phyloP scores from a whole-genome alignment of 225 moss, liverwort and hornwort species.

The Antitrichia curtipendula region DNA sequence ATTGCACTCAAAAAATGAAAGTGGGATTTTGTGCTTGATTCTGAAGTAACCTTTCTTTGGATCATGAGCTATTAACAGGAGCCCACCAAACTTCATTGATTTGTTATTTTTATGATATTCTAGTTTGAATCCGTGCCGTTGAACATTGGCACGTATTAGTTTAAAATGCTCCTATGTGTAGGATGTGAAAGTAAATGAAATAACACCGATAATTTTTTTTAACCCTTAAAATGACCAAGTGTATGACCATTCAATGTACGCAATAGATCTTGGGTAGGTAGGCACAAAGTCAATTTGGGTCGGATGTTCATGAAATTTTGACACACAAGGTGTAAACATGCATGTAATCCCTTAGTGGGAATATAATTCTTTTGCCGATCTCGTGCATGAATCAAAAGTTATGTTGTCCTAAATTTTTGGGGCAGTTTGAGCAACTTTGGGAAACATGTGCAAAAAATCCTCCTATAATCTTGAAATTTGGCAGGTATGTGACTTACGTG shows the following conservation, averaged over 20 bases:
- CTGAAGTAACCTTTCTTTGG: neutral
- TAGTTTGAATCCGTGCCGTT: neutral
- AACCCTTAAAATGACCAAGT: neutral
- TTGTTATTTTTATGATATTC: neutral
- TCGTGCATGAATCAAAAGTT: fast-evolving
- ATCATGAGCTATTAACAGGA: neutral
- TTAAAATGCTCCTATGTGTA: neutral
- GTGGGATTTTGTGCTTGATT: neutral
- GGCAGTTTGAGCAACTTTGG: fast-evolving
- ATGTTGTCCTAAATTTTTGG: fast-evolving
- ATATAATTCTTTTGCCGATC: fast-evolving
- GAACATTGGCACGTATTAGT: neutral
- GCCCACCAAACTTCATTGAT: too few relatives aligned
- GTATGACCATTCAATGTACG: fast-evolving
- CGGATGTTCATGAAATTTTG: neutral
- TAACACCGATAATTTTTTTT: neutral
- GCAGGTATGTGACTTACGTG: fast-evolving
- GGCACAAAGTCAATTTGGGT: fast-evolving
- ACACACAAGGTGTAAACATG: neutral
- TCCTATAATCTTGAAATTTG: neutral
- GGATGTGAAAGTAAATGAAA: neutral
- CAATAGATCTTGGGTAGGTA: neutral
- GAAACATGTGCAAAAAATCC: neutral
- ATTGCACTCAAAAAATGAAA: neutral
- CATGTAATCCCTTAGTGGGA: fast-evolving